phyloP scores from a whole-genome alignment of 2,329 filamentous ascomycete genomes.

The Aspergillus aculeatus region DNA sequence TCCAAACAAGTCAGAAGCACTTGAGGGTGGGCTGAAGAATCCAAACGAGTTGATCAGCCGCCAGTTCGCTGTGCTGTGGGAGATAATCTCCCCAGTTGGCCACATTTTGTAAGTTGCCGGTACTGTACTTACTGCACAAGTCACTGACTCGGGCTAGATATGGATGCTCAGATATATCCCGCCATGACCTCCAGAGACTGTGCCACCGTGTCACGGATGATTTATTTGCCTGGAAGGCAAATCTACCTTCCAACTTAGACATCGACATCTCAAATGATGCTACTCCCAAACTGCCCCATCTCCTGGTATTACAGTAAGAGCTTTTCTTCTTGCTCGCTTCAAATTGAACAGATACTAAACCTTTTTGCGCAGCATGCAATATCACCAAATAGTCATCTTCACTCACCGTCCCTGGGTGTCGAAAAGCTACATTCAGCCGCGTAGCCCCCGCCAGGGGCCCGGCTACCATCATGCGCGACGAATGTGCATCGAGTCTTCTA shows the following conservation, averaged over 20 bases:
- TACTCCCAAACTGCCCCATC: constrained; percentile 38
- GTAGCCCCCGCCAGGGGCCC: constrained; percentile 38
- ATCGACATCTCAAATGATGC: constrained; percentile 36
- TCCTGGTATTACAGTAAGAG: constrained; percentile 43
- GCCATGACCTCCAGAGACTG: constrained; percentile 38
- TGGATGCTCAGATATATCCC: constrained; percentile 39
- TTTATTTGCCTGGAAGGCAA: constrained; percentile 44
- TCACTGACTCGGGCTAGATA: constrained; percentile 28
- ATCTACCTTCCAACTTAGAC: constrained; percentile 38
- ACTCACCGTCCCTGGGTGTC: constrained; percentile 39
- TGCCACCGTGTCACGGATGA: constrained; percentile 37
- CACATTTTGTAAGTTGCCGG: constrained; percentile 38
- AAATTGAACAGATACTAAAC: not conserved
- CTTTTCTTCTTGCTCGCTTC: not conserved
- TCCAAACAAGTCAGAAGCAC: constrained; percentile 11
- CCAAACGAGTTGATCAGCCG: constrained; percentile 3
- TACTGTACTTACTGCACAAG: not conserved
- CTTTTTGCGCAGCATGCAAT: constrained; percentile 29
- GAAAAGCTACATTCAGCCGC: constrained; percentile 29
- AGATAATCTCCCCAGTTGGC: constrained; percentile 44
- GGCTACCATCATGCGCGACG: constrained; percentile 43
- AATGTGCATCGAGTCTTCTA: constrained; percentile 44
- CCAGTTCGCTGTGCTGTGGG: constrained; percentile 37
- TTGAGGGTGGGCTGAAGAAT: constrained; percentile 22
- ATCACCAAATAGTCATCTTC: constrained; percentile 36